Base-by-base conservation (phyloP, 805 yeast genomes). In the Komagataella ulmi region DNA sequence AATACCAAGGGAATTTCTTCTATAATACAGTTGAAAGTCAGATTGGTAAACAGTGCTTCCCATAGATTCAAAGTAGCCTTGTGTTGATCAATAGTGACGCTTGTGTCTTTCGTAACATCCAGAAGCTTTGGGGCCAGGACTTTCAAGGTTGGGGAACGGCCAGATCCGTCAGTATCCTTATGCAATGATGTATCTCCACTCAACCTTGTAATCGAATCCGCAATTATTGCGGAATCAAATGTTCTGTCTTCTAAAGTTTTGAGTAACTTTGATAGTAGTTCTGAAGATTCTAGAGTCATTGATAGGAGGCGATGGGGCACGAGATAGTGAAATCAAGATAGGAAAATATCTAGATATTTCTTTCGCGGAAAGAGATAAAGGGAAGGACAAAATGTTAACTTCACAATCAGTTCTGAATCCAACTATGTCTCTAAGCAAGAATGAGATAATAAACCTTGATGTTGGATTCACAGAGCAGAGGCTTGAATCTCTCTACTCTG, bases 401-500 rank as follows among this genome's bases (percentile, higher is more conserved):
- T 30, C 40, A 30, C 40, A 10, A 30, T 30, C 40, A 24, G 12
- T 6, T 7, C 40, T 30, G 40, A 30, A 30, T 8, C 40, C 6
- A 12, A 10, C 40, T 14, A 30, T 30, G 40, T 30, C 40, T 30
- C 40, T 30, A 8, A 30, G 40, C 40, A 30, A 30, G 40, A 14
- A 30, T 30, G 40, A 30, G 6, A 30, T 30, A 30, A 30, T 30
- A 3, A 30, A 30, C 40, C 40, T 30, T 30, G 40, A 30, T 30
- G n/a, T 30, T 10, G 60, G 58, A 7, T 75, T 75, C 61, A 66
- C 70, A 8, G 55, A 59, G 6, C 58, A 71, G 7, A 62, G 82
- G 23, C 60, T 74, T 40, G 60, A 65, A 4, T 76, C 81, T n/a
- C 64, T 77, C 46, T 77, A 68, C 54, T 73, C 79, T 2, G 73